A percentile compares a stretch with the other conserved stretches of the same genome.
phyloP scores from a whole-genome alignment of 2,329 filamentous ascomycete species.

The Colletotrichum siamense region DNA sequence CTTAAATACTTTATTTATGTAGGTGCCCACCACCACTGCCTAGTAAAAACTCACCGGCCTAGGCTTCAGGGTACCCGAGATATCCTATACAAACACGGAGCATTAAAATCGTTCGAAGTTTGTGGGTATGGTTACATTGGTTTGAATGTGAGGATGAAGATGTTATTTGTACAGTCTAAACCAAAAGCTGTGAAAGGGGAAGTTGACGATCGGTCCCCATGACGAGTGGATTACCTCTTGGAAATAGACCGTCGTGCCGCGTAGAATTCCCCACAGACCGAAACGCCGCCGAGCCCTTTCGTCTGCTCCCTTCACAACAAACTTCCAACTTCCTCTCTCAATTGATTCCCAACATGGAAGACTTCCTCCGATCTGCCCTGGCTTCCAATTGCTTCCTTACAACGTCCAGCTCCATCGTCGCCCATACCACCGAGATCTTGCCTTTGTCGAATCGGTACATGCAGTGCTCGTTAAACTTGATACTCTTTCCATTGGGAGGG shows the following conservation, averaged over 20 bases:
- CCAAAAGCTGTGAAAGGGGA: background rate
- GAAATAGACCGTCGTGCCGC: background rate
- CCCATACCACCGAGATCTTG: slow-evolving; percentile 37
- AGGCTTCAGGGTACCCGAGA: too few relatives aligned
- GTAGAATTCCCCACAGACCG: background rate
- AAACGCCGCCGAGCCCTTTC: background rate
- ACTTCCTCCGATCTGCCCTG: background rate
- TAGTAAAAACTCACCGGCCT: too few relatives aligned
- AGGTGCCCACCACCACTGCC: background rate
- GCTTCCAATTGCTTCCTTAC: slow-evolving; percentile 25
- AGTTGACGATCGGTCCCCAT: background rate
- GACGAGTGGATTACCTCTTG: background rate
- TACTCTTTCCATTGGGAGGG: slow-evolving; percentile 30
- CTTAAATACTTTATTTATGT: background rate
- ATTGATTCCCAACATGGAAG: slow-evolving; percentile 15
- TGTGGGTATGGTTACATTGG: background rate
- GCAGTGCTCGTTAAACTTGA: slow-evolving; percentile 37
- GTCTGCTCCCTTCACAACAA: background rate
- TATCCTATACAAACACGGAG: background rate
- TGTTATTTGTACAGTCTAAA: background rate
- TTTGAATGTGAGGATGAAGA: background rate
- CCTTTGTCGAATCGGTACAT: slow-evolving; percentile 37
- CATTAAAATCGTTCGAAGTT: rapidly evolving
- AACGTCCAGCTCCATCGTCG: slow-evolving; percentile 34
- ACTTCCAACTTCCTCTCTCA: background rate